Base-by-base conservation (phyloP, 106 monocot species). In the Apostasia shenzhenica region DNA sequence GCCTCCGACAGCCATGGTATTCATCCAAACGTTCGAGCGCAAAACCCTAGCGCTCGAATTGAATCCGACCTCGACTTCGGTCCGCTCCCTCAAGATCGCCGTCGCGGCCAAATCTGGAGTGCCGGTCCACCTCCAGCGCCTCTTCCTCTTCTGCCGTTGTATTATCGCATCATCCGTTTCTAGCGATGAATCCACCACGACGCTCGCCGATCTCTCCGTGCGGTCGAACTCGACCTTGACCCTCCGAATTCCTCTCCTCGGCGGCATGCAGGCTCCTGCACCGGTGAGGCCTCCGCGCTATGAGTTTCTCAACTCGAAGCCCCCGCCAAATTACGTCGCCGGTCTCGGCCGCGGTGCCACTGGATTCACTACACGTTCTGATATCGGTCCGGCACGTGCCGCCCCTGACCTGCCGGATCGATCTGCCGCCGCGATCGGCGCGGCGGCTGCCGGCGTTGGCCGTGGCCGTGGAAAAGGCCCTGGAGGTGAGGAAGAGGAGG, bases 341-440 rank as follows among this genome's bases (percentile, higher is more conserved):
- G 95, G 95, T 3, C 91, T 95, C 67, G 95, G 95, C 40, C 95
- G 95, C 73, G 95, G 95, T 1, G 92, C 95, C 56, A 92, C 95
- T 1, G 95, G 95, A 0, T 95, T 95, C 82, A 92, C 95, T 59
- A 95, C 95, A 44, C 81, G 95, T 13, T 95, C 95, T 2, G 65
- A 65, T 65, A 65, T 65, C 37, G 95, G 95, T 5, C 95, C 95
- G 3, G 92, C 95, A 57, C 86, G 95, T 13, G 86, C 95, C 14
- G 92, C 95, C 26, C 65, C 65, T 2, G 65, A 65, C 43, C 43
- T 65, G 14, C 65, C 65, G 8, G 65, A 65, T 65, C 65, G 65
- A 1, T 65, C 65, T 8, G 65, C 83, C 11, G 72, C 86, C 8
- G 69, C 87, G 1, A 54, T 70, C 8, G 81, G 60, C 41, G 73